These are phyloP conservation scores for Groenewaldozyma salmanticensis DNA, from an alignment of 805 yeast genomes.

Conservation along the genomic window DNA sequence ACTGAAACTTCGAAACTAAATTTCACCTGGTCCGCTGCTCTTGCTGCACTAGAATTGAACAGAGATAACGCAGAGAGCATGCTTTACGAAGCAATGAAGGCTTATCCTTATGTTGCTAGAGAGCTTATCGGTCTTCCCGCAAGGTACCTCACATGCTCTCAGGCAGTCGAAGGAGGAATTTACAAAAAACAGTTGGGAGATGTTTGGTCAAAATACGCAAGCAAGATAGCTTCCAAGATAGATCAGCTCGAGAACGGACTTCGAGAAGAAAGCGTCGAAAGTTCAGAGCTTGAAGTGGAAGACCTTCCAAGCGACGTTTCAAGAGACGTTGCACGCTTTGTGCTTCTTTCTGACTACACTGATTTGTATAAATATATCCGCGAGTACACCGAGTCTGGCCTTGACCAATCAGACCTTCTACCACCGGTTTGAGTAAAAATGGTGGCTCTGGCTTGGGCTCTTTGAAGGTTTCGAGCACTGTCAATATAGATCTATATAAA, in stretches of 20 bases:
- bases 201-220: background rate
- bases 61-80: background rate
- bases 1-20: slow-evolving; percentile 62
- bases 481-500: no score
- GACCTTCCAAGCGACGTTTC: no score
- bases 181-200: background rate
- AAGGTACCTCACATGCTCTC: background rate
- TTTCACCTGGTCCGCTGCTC: slow-evolving; percentile 51
- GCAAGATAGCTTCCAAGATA: background rate
- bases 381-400: background rate
- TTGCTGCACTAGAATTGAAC: slow-evolving; percentile 33
- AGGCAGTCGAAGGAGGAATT: background rate
- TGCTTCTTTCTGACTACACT: slow-evolving; percentile 18
- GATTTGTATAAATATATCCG: slow-evolving; percentile 12
- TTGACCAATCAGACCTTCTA: background rate
- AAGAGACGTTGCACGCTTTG: slow-evolving; percentile 18
- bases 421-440: no score
- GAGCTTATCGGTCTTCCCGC: slow-evolving; percentile 33
- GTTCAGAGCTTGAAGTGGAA: no score
- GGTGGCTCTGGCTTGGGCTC: no score
- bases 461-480: no score
- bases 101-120: slow-evolving; percentile 50
- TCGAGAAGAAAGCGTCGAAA: no score
- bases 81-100: slow-evolving; percentile 40
- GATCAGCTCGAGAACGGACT: no score